Evolutionary conservation across 2,329 filamentous ascomycete species (phyloP).

Genomic region (Trichoderma brevicompactum): DNA sequence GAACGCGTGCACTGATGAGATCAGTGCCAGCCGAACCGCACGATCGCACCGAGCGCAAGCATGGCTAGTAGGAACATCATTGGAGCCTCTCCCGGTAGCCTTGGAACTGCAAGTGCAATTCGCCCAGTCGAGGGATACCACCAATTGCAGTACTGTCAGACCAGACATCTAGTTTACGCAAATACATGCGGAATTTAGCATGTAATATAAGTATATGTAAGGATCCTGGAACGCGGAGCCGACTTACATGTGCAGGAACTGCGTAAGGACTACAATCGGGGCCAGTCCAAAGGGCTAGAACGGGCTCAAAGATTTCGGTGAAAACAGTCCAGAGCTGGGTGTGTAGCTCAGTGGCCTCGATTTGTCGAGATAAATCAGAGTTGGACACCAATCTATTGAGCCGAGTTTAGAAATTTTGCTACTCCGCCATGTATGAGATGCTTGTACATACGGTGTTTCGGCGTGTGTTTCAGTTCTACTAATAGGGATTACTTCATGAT

Average conservation of each 20-base stretch:
- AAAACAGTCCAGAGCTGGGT: conserved; percentile 12
- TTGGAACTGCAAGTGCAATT: neutral
- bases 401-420: neutral
- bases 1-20: conserved; percentile 3
- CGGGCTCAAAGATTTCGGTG: neutral
- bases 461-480: neutral
- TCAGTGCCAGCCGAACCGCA: neutral
- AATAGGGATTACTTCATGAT: neutral
- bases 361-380: neutral
- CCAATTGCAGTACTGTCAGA: conserved; percentile 3
- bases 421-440: too few species aligned
- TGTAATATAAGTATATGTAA: neutral
- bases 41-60: conserved; percentile 2
- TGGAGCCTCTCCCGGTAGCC: too few species aligned
- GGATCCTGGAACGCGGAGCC: neutral
- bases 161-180: neutral
- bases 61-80: neutral
- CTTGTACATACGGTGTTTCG: neutral
- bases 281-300: conserved; percentile 11
- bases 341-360: neutral
- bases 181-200: neutral
- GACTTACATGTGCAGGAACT: neutral
- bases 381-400: neutral
- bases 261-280: conserved; percentile 15
- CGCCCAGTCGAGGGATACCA: conserved; percentile 11